Percentiles rank a stretch among this genome's conserved stretches.
Evolutionary conservation across 768 basidiomycete genomes (phyloP).

Genomic region (Gloeopeniophorella convolvens): DNA sequence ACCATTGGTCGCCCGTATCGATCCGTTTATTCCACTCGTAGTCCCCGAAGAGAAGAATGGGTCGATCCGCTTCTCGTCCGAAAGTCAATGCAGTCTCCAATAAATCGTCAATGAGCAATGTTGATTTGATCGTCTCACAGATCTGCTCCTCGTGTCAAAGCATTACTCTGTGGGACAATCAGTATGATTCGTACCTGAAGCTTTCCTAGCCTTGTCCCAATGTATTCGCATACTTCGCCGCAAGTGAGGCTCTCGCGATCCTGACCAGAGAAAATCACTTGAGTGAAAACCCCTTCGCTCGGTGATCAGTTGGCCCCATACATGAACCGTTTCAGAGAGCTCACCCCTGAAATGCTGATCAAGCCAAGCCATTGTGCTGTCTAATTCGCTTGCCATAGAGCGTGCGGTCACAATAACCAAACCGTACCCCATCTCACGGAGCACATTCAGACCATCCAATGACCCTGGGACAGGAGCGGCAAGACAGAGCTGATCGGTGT

Average conservation of each 20-base stretch:
- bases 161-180: not conserved
- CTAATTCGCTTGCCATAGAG: not conserved
- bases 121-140: not conserved
- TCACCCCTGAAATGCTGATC: constrained; percentile 15
- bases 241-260: not conserved
- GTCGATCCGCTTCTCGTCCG: constrained; percentile 5
- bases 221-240: constrained; percentile 2
- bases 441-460: constrained; percentile 4
- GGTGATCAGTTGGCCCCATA: not conserved
- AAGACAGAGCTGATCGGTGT: constrained; percentile 12
- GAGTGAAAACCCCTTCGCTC: constrained; percentile 3
- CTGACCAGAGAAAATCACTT: constrained; percentile 14
- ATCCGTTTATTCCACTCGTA: constrained; percentile 19
- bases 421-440: constrained; percentile 8
- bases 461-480: constrained; percentile 13
- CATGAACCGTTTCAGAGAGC: not conserved
- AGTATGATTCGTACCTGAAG: constrained; percentile 3
- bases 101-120: constrained; percentile 14
- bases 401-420: constrained; percentile 14
- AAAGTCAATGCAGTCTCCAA: constrained; percentile 15
- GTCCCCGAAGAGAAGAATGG: constrained; percentile 14
- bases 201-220: constrained; percentile 13
- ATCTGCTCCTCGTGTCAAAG: constrained; percentile 1
- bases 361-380: constrained; percentile 16
- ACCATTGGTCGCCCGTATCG: constrained; percentile 4